Evolutionary conservation across 192 early-diverging fungal species (phyloP).

Genomic region (Coemansia sp.): DNA sequence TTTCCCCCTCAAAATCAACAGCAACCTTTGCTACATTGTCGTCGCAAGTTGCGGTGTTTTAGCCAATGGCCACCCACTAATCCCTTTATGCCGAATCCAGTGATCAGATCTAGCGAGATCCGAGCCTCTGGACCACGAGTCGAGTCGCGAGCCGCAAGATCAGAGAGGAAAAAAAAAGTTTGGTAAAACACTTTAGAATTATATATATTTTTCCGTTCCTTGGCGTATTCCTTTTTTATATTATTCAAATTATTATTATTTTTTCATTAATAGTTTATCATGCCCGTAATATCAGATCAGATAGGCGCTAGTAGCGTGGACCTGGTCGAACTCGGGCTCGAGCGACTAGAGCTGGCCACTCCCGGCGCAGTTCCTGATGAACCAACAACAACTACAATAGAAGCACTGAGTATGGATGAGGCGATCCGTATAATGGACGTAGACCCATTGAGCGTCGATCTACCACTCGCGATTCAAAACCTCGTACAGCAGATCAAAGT

Average conservation of each 20-base stretch:
- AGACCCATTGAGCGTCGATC: conserved; percentile 53
- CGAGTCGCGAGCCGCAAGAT: conserved; percentile 8
- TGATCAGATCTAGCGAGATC: too few species aligned
- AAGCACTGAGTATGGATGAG: conserved; percentile 1
- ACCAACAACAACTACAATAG: background rate
- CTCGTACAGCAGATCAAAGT: conserved; percentile 18
- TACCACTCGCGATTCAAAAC: conserved; percentile 28
- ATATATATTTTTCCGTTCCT: background rate
- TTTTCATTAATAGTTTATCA: background rate
- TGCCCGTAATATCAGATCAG: conserved; percentile 13
- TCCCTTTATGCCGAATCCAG: too few species aligned
- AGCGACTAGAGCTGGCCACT: conserved; percentile 35
- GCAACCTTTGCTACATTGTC: too few species aligned
- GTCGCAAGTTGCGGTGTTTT: too few species aligned
- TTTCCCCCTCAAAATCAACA: too few species aligned
- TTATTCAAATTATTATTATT: too few species aligned
- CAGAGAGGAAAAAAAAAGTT: conserved; percentile 14
- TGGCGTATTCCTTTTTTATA: too few species aligned
- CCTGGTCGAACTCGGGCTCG: conserved; percentile 37
- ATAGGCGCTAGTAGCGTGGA: conserved; percentile 19
- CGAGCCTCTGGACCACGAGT: background rate
- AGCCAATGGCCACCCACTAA: too few species aligned
- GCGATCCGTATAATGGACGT: conserved; percentile 30
- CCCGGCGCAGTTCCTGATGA: background rate
- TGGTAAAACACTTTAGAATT: background rate